These are phyloP conservation scores for Colletotrichum echinochloae DNA, from an alignment of 2,329 filamentous ascomycete genomes.

Conservation along the genomic window DNA sequence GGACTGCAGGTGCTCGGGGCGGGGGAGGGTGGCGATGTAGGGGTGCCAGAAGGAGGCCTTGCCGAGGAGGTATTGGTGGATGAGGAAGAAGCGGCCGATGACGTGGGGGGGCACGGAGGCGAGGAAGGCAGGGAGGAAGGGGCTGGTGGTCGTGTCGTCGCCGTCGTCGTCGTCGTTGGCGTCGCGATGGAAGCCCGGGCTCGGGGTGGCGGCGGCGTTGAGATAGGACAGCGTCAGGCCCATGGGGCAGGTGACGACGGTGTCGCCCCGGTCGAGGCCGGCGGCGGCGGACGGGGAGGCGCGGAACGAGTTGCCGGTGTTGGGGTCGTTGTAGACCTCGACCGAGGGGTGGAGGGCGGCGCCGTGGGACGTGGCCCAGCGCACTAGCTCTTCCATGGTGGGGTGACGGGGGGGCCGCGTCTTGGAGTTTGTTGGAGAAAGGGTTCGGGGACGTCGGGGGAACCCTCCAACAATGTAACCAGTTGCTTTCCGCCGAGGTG, in stretches of 20 bases:
- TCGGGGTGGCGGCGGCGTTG: constrained; percentile 58
- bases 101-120: constrained; percentile 66
- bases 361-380: constrained; percentile 61
- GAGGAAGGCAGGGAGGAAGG: constrained; percentile 65
- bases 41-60: constrained; percentile 73
- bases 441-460: neutral
- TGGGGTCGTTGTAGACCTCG: constrained; percentile 63
- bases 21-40: constrained; percentile 75
- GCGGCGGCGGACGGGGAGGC: constrained; percentile 54
- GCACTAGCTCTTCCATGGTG: constrained; percentile 51
- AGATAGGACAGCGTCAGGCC: constrained; percentile 68
- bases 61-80: constrained; percentile 73
- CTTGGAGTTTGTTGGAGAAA: too few relatives aligned
- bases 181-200: constrained; percentile 40
- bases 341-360: constrained; percentile 63
- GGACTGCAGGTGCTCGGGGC: constrained; percentile 62
- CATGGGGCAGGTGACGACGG: constrained; percentile 65
- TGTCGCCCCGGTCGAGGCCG: constrained; percentile 52
- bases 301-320: constrained; percentile 67
- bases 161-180: constrained; percentile 37
- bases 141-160: constrained; percentile 26
- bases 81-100: constrained; percentile 74
- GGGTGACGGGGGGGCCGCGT: too few relatives aligned
- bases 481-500: neutral
- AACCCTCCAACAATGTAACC: constrained; percentile 4